Evolutionary conservation across 345 rosid genomes (phyloP), one percentile per base, ranked within the genome.

Genomic region (Heritiera fomes): DNA sequence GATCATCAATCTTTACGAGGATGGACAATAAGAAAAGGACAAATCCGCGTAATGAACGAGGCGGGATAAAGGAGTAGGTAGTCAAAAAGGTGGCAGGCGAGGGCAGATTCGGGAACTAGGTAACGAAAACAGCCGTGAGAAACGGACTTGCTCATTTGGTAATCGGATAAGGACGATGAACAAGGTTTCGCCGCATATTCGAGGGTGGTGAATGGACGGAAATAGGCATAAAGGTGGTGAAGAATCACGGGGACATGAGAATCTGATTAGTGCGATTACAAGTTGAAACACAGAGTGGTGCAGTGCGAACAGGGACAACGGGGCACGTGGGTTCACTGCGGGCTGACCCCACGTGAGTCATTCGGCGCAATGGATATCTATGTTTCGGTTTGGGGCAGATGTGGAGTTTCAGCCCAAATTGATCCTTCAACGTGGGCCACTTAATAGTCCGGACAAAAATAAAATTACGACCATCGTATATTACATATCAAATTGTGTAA

Each of bases 201-300:
- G 30, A 8, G 8, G 46, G 7, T 0, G 7, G 3, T 3, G 71
- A 47, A 55, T 23, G 38, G 8, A 78, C 79, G 66, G 63, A 59
- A 77, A 15, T 20, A 2, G 23, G 43, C 80, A 76, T 14, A 74
- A 30, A 15, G 66, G 28, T 49, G 62, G 60, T 47, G 50, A 52
- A 77, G 8, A 60, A 75, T 79, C 77, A 73, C 81, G 75, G 75
- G 75, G 66, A 80, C 81, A 79, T 55, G 83, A 47, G 87, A 82
- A 84, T 84, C 85, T 79, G 75, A 58, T 75, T 75, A 80, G 77
- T 68, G 87, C 80, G 78, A 76, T 72, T 76, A 15, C 7, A 1
- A 53, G 38, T 34, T 34, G 3, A 34, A 34, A 34, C 0, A 34
- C 38, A 34, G 1, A 34, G n/a, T 71, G 45, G 13, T 3, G 60